Conservation (phyloP, 164 flowering plant species). For the Warburgia ugandensis region DNA sequence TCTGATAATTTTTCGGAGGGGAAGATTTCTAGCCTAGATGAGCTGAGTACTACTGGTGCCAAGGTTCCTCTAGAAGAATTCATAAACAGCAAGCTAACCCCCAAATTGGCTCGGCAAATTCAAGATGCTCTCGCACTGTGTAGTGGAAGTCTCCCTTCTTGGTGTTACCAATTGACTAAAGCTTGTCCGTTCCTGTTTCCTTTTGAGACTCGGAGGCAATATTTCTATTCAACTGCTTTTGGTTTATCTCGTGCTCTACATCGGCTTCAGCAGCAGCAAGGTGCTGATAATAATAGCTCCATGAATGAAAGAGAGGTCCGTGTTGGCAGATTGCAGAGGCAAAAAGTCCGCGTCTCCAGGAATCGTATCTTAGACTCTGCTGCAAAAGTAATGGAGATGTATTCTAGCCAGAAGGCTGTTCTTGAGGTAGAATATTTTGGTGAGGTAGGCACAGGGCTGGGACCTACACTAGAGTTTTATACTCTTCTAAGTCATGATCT, state of each 20-base stretch:
- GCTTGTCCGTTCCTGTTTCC: conserved; percentile 97
- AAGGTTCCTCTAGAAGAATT: conserved; percentile 69
- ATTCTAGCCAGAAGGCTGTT: conserved; percentile 92
- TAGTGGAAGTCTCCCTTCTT: conserved; percentile 93
- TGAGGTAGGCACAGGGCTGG: conserved; percentile 97
- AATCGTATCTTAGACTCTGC: conserved; percentile 95
- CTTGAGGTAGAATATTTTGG: conserved; percentile 99
- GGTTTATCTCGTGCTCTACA: conserved; percentile 92
- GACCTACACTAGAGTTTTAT: conserved; percentile 96
- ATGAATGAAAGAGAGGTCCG: conserved; percentile 81
- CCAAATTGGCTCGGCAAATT: conserved; percentile 88
- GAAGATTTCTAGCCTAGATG: conserved; percentile 42
- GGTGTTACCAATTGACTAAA: conserved; percentile 98
- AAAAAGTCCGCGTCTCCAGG: conserved; percentile 93
- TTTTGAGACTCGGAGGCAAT: conserved; percentile 89
- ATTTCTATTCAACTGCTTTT: conserved; percentile 96
- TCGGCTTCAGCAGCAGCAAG: conserved; percentile 94
- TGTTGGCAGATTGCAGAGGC: conserved; percentile 85
- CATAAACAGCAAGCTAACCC: conserved; percentile 82
- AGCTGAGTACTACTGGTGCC: conserved; percentile 39
- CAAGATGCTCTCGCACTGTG: conserved; percentile 95
- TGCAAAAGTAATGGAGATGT: conserved; percentile 97
- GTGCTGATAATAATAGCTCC: conserved; percentile 75
- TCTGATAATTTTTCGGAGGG: conserved; percentile 71
- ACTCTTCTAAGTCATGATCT: conserved; percentile 90